These are phyloP conservation scores for Umbilicaria muhlenbergii DNA, from an alignment of 495 filamentous ascomycete species.

Conservation along the genomic window DNA sequence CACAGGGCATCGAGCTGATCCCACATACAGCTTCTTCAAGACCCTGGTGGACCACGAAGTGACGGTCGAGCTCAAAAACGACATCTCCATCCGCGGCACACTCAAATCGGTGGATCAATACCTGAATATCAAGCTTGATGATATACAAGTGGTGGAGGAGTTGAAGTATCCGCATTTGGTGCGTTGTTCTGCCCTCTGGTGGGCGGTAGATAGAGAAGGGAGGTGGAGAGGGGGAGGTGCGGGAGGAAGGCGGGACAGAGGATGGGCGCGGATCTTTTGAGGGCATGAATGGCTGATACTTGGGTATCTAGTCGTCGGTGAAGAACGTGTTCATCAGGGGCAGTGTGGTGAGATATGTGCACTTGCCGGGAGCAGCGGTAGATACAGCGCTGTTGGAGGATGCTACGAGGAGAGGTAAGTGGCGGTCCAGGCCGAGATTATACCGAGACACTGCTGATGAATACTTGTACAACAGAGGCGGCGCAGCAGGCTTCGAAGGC, in stretches of 20 bases:
- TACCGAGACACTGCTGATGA: neutral
- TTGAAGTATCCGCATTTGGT: slow-evolving; percentile 85
- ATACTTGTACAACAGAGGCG: slow-evolving; percentile 23
- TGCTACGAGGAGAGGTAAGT: slow-evolving; percentile 80
- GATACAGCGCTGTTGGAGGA: slow-evolving; percentile 88
- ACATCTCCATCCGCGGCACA: slow-evolving; percentile 85
- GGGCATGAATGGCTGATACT: neutral
- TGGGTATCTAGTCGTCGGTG: slow-evolving; percentile 48
- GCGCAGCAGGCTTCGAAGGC: slow-evolving; percentile 36
- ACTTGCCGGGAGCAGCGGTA: slow-evolving; percentile 73
- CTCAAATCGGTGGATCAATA: slow-evolving; percentile 97
- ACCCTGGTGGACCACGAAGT: slow-evolving; percentile 94
- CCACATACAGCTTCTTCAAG: slow-evolving; percentile 77
- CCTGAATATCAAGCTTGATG: slow-evolving; percentile 96
- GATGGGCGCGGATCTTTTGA: neutral
- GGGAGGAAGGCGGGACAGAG: neutral
- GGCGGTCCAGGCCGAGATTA: neutral
- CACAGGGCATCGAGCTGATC: neutral
- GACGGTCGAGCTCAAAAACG: slow-evolving; percentile 97
- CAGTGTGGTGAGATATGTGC: slow-evolving; percentile 90
- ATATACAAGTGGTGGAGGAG: slow-evolving; percentile 82
- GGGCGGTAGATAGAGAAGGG: neutral
- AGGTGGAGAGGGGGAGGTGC: neutral
- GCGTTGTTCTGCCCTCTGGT: slow-evolving; percentile 13
- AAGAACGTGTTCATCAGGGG: slow-evolving; percentile 98